phyloP scores from a whole-genome alignment of 352 stramenopile species.

The Globisporangium megalacanthum region DNA sequence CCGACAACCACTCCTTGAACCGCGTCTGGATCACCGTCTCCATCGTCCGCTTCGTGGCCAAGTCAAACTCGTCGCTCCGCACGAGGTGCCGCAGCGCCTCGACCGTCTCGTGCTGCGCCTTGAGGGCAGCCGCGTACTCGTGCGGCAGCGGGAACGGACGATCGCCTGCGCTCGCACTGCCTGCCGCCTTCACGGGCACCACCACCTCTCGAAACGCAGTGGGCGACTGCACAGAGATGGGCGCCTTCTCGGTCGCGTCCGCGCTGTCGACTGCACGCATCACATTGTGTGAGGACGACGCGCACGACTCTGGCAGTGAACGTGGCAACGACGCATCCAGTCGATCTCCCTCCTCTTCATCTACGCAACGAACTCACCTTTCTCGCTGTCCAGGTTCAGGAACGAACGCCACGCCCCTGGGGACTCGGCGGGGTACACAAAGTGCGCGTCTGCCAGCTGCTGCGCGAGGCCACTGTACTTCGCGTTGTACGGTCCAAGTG shows the following conservation, averaged over 20 bases:
- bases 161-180: slow-evolving; percentile 29
- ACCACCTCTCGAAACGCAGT: slow-evolving; percentile 60
- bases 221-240: slow-evolving; percentile 53
- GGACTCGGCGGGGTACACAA: slow-evolving; percentile 44
- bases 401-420: slow-evolving; percentile 59
- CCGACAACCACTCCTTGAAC: slow-evolving; percentile 87
- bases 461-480: slow-evolving; percentile 90
- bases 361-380: slow-evolving; percentile 24
- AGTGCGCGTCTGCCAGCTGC: slow-evolving; percentile 44
- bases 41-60: slow-evolving; percentile 72
- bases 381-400: slow-evolving; percentile 63
- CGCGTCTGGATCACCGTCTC: slow-evolving; percentile 77
- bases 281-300: neutral
- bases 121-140: slow-evolving; percentile 62
- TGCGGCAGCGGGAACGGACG: slow-evolving; percentile 75
- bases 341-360: neutral
- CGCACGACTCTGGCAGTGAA: neutral
- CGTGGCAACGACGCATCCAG: neutral
- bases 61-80: slow-evolving; percentile 76
- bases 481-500: slow-evolving; percentile 95
- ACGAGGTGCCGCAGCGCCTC: slow-evolving; percentile 67
- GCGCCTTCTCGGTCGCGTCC: slow-evolving; percentile 42
- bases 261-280: slow-evolving; percentile 21
- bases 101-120: slow-evolving; percentile 67
- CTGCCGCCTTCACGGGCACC: slow-evolving; percentile 55